Conservation (phyloP, 2,329 filamentous ascomycete species). For the Fusarium sp. region DNA sequence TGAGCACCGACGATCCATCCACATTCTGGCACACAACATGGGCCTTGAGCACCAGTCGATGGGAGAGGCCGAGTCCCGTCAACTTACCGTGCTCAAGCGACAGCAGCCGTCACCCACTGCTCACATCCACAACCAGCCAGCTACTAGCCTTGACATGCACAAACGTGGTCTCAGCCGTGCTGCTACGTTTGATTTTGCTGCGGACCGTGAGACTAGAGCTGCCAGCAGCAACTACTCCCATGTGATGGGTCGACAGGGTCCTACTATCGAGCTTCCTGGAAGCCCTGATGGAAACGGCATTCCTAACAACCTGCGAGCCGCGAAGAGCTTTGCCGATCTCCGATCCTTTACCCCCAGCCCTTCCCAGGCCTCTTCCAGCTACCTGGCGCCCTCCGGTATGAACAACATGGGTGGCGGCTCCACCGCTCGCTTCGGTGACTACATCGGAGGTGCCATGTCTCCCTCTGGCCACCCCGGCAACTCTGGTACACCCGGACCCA, state of each 20-base stretch:
- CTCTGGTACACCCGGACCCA: conserved; percentile 56
- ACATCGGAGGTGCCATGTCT: conserved; percentile 56
- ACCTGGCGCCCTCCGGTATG: conserved; percentile 64
- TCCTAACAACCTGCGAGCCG: conserved; percentile 86
- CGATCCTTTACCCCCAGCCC: conserved; percentile 96
- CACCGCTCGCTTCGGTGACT: conserved; percentile 61
- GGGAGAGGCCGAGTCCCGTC: conserved; percentile 86
- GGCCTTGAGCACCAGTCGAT: conserved; percentile 91
- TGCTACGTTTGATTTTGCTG: conserved; percentile 96
- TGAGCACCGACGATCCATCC: conserved; percentile 87
- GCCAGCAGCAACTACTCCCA: conserved; percentile 77
- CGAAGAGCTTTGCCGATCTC: conserved; percentile 96
- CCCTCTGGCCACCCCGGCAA: conserved; percentile 54
- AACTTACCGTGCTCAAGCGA: conserved; percentile 88
- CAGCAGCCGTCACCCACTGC: conserved; percentile 66
- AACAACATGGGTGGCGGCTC: conserved; percentile 65
- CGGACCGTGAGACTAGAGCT: conserved; percentile 76
- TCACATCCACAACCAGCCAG: conserved; percentile 69
- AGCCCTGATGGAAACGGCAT: conserved; percentile 74
- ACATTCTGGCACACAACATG: conserved; percentile 96
- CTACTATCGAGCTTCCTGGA: conserved; percentile 89
- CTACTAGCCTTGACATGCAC: conserved; percentile 79
- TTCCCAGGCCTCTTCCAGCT: conserved; percentile 86
- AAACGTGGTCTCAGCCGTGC: conserved; percentile 90
- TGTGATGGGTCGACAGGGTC: conserved; percentile 82